phyloP scores from a whole-genome alignment of 495 filamentous ascomycete genomes.

The Neurospora intermedia region DNA sequence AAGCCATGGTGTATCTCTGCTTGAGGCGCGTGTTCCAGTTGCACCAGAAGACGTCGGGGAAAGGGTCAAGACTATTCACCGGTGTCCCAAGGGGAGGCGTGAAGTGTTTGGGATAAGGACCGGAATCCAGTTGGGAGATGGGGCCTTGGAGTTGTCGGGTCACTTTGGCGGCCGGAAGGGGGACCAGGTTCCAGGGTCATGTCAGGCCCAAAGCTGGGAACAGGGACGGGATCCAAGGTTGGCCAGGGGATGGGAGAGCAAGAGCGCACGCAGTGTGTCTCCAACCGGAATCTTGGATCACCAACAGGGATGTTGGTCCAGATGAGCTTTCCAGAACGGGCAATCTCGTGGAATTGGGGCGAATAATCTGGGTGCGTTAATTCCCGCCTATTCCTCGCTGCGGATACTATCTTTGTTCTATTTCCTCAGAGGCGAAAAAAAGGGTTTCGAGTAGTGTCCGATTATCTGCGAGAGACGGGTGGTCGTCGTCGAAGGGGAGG shows the following conservation, averaged over 20 bases:
- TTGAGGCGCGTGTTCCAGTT: not conserved
- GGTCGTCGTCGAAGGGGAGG: not conserved
- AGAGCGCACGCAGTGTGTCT: not conserved
- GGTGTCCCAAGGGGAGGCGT: not conserved
- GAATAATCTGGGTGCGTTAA: not conserved
- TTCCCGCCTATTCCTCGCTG: not conserved
- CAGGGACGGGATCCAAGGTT: not conserved
- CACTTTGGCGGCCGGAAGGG: not conserved
- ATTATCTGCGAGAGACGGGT: not conserved
- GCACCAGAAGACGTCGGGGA: not conserved
- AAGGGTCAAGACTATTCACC: not conserved
- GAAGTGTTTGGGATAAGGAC: not conserved
- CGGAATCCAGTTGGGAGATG: not conserved
- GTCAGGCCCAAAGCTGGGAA: not conserved
- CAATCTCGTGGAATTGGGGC: not conserved
- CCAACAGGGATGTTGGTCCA: not conserved
- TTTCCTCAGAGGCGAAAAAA: too few relatives aligned
- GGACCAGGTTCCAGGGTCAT: not conserved
- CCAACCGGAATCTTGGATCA: not conserved
- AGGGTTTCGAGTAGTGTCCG: not conserved
- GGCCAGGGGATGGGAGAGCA: not conserved
- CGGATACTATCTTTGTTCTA: not conserved
- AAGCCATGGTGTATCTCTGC: slow-evolving; percentile 56
- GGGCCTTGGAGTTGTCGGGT: not conserved
- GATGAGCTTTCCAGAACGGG: not conserved